Conservation (phyloP, 805 yeast genomes). For the Suhomyces kilbournensis region DNA sequence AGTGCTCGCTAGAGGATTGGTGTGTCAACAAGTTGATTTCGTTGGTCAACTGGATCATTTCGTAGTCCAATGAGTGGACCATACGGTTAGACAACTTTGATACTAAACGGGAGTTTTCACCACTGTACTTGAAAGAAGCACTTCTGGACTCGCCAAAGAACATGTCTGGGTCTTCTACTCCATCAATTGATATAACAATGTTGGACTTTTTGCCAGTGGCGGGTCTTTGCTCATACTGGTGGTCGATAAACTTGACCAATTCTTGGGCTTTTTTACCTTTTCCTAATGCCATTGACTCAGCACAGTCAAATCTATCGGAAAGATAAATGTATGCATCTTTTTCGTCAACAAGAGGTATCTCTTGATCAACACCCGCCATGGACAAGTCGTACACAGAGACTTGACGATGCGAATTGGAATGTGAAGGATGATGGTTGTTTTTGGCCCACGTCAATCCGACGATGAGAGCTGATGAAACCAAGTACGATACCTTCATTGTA, state of each 20-base stretch:
- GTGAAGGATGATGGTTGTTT: background rate
- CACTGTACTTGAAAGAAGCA: conserved; percentile 21
- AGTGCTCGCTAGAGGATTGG: conserved; percentile 1
- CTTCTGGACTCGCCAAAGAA: conserved; percentile 18
- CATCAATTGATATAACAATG: conserved; percentile 40
- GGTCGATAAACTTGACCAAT: conserved; percentile 23
- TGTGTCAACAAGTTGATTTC: conserved; percentile 20
- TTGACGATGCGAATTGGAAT: background rate
- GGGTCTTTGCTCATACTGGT: conserved; percentile 10
- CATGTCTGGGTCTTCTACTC: conserved; percentile 34
- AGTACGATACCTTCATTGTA: conserved; percentile 5
- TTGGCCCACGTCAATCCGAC: conserved; percentile 4
- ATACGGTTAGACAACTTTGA: conserved; percentile 19
- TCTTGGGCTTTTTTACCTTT: conserved; percentile 24
- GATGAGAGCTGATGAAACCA: conserved; percentile 4
- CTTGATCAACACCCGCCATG: background rate
- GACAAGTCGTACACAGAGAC: conserved; percentile 11
- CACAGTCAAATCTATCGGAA: conserved; percentile 44
- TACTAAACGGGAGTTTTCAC: conserved; percentile 12
- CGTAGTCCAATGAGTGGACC: conserved; percentile 1
- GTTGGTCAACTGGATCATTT: conserved; percentile 19
- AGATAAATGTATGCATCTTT: conserved; percentile 40
- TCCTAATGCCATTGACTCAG: conserved; percentile 34
- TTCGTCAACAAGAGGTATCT: conserved; percentile 2
- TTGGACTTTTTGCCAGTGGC: conserved; percentile 19